Evolutionary conservation across 768 basidiomycete species (phyloP).

Genomic region (Boletus sp.): DNA sequence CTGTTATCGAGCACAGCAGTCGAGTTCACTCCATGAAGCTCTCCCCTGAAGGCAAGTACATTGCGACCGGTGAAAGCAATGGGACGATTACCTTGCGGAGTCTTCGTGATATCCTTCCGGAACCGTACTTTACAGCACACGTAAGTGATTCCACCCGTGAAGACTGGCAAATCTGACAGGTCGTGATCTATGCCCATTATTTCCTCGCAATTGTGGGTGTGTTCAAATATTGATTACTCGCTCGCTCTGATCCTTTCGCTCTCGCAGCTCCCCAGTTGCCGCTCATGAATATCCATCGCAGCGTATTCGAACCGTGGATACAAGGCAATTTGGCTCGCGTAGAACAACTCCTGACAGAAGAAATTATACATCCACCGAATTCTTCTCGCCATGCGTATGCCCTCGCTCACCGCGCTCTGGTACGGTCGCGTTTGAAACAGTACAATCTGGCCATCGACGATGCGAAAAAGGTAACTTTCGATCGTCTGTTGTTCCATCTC

Average conservation of each 20-base stretch:
- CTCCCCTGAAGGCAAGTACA: neutral
- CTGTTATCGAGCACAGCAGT: neutral
- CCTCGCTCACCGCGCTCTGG: conserved; percentile 2
- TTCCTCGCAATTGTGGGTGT: neutral
- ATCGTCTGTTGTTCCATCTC: fast-evolving
- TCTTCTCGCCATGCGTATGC: neutral
- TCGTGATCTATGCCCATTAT: too few relatives aligned
- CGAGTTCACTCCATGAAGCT: neutral
- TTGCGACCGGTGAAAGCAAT: neutral
- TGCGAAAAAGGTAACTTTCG: neutral
- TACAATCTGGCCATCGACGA: conserved; percentile 3
- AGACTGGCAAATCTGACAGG: neutral
- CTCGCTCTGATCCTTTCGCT: neutral
- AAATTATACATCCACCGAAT: neutral
- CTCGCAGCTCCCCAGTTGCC: neutral
- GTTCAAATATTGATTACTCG: fast-evolving
- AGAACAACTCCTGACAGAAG: neutral
- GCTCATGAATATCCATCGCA: neutral
- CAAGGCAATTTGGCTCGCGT: neutral
- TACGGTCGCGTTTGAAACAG: neutral
- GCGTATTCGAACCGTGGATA: neutral
- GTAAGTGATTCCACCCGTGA: neutral
- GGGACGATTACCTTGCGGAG: neutral
- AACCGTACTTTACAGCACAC: neutral
- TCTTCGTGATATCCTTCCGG: neutral